Evolutionary conservation across 164 flowering plant species (phyloP), one percentile per base, ranked within the genome.

Genomic region (Brasenia schreberi): DNA sequence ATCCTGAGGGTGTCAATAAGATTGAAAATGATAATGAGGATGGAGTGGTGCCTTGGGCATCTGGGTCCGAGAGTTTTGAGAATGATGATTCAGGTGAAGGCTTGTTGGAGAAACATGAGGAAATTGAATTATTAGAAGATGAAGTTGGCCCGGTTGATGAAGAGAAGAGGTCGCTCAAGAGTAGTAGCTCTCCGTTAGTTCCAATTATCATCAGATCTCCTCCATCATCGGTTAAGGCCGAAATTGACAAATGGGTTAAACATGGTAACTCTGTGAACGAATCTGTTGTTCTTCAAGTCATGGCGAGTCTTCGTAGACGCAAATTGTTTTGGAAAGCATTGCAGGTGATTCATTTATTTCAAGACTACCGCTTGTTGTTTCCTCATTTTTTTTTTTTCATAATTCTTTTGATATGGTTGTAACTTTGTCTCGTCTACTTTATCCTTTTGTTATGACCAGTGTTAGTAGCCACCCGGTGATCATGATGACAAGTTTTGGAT

Each of bases 261-360:
- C 84, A 84, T 59, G 96, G 89, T 33, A 86, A 87, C 4, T 74
- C 80, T 6, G 44, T 91, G 5, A 68, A 68, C 18, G 71, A 81
- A 7, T 0, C 63, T 19, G 90, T 81, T 64, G 75, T 85, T 42
- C 64, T 75, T 4, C 0, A 58, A 42, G 71, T 78, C 69, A 77
- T 81, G 82, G 23, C 64, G 16, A 63, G 68, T 63, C 87, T 91
- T 69, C 83, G 90, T 19, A 84, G 59, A 65, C 81, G 84, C 18
- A 69, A 69, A 19, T 68, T 83, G 76, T 87, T 56, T 72, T 76
- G 68, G 33, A 88, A 70, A 79, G 97, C 97, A 17, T 76, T 91
- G 78, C 87, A 90, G 97, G 97, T 90, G 4, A 66, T 39, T 71
- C 52, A 4, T 62, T 17, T 61, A 23, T 44, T 64, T 42, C 18